Conservation (phyloP, 352 stramenopile species). For the Phytophthora foliorum region DNA sequence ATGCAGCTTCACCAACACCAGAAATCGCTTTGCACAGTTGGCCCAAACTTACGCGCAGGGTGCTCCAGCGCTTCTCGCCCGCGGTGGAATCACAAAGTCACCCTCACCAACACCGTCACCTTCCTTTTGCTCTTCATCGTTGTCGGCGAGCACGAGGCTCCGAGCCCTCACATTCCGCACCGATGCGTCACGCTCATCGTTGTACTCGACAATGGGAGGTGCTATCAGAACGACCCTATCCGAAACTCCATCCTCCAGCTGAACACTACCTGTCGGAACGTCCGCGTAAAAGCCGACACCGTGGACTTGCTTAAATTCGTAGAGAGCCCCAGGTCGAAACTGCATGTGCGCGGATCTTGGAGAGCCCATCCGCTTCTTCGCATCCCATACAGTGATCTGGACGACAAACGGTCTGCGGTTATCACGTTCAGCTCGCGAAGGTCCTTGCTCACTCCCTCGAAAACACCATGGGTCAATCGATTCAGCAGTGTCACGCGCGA, state of each 20-base stretch:
- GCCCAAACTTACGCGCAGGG: background rate
- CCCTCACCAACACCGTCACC: background rate
- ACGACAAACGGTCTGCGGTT: conserved; percentile 8
- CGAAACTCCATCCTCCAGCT: background rate
- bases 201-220: background rate
- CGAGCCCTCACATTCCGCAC: background rate
- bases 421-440: background rate
- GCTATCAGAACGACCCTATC: background rate
- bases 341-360: background rate
- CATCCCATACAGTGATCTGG: conserved; percentile 6
- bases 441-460: background rate
- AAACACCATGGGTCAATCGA: background rate
- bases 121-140: background rate
- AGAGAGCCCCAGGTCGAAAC: background rate
- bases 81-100: background rate
- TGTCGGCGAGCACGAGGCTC: background rate
- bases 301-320: background rate
- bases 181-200: background rate
- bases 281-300: conserved; percentile 3
- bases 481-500: conserved; percentile 3
- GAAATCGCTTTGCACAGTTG: too few relatives aligned
- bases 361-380: background rate
- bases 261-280: background rate
- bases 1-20: too few relatives aligned
- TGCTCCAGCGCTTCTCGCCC: background rate